Evolutionary conservation across 164 flowering plant genomes (phyloP).

Genomic region (Vitis vinifera): ASM3070453v1 NC_081821.1:2736501-2737000

Average conservation of each 20-base stretch:
- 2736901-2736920: constrained; percentile 15
- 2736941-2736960: constrained; percentile 34
- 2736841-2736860: constrained; percentile 23
- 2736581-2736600: constrained; percentile 16
- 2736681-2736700: constrained; percentile 15
- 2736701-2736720: constrained; percentile 10
- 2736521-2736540: constrained; percentile 22
- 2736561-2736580: constrained; percentile 15
- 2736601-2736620: constrained; percentile 37
- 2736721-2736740: not conserved
- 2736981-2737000: constrained; percentile 66
- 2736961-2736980: constrained; percentile 46
- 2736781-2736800: constrained; percentile 4
- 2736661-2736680: constrained; percentile 26
- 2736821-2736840: not conserved
- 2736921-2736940: constrained; percentile 21
- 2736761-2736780: constrained; percentile 13
- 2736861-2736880: constrained; percentile 24
- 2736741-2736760: constrained; percentile 10
- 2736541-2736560: constrained; percentile 21
- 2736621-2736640: constrained; percentile 36
- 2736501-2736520: constrained; percentile 35
- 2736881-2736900: constrained; percentile 13
- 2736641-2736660: constrained; percentile 27
- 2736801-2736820: constrained; percentile 1